Conservation (phyloP, 1,284 basidiomycete species). For the Rhodotorula sp. region DNA sequence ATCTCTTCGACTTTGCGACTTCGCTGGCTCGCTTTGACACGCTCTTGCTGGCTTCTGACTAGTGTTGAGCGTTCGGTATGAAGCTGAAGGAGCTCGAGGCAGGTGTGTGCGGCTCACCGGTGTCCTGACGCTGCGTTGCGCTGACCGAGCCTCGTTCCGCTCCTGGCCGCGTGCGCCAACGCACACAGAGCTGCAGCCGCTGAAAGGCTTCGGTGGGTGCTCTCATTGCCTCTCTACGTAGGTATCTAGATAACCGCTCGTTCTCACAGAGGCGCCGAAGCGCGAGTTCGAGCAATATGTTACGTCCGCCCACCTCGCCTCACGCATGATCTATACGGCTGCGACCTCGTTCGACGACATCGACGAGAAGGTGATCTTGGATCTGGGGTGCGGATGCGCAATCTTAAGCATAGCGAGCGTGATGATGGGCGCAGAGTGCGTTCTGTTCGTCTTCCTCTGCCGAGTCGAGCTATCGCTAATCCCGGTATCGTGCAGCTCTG, state of each 20-base stretch:
- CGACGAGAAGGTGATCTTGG: slow-evolving; percentile 38
- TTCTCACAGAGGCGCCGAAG: slow-evolving; percentile 19
- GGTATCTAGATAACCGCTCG: no score
- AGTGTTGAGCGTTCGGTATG: slow-evolving; percentile 8
- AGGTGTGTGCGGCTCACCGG: slow-evolving; percentile 2
- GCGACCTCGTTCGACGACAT: slow-evolving; percentile 39
- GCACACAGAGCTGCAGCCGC: slow-evolving; percentile 33
- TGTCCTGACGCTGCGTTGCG: not conserved
- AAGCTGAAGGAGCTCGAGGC: slow-evolving; percentile 38
- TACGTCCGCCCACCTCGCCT: slow-evolving; percentile 35
- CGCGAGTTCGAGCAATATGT: slow-evolving; percentile 41
- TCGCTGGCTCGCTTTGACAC: not conserved
- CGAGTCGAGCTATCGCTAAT: not conserved
- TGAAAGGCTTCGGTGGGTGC: slow-evolving; percentile 27
- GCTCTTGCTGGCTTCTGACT: no score
- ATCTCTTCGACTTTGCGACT: not conserved
- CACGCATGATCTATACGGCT: slow-evolving; percentile 39
- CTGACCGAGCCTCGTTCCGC: not conserved
- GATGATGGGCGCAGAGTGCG: slow-evolving; percentile 43
- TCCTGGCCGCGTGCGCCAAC: not conserved
- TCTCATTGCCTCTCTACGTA: no score
- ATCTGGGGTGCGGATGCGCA: slow-evolving; percentile 42
- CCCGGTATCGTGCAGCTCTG: slow-evolving; percentile 25
- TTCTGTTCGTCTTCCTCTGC: not conserved
- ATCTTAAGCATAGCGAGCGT: slow-evolving; percentile 41